Evolutionary conservation across 139 green algal genomes (phyloP), one percentile per base, ranked within the genome.

Genomic region (Yamagishiella unicocca): DNA sequence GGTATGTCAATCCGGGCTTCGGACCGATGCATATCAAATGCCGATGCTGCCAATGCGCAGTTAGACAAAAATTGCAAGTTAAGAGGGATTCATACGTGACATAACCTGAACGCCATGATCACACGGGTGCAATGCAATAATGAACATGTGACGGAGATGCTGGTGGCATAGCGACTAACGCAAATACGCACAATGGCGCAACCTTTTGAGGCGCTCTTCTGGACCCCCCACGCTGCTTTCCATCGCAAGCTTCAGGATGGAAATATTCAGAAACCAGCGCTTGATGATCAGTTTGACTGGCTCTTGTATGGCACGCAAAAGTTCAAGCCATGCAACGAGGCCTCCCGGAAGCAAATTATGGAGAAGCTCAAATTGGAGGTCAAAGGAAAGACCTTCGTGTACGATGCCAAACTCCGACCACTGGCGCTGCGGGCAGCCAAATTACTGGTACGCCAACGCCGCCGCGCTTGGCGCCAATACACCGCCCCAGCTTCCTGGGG

Each of bases 261-360:
- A 2, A 84, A 50, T 0, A 4, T 66, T 53, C 35, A 25, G 0
- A 77, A 66, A 24, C 17, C 43, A 21, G 25, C 45, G 7, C 38
- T 90, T 2, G 79, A 92, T n/a, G 67, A 75, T 29, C 82, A 92
- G 31, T 92, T 85, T 77, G 76, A 88, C 2, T 92, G 89, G 89
- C 74, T 92, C 9, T 45, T 92, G n/a, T 22, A 24, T 22, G 71
- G 87, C 42, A 45, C 55, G 14, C 46, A 62, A 12, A 76, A 61
- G 33, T 89, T 88, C 35, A 54, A 45, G 31, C 53, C 55, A 2
- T 64, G 37, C 35, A 87, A 72, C 25, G 88, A 91, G 10, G 55
- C 83, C 45, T 89, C 88, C 4, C 37, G 70, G 9, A 91, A 91
- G 83, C 68, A 81, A 10, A 45, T 91, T 6, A 68, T 68, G 27